Percentiles rank a stretch among this genome's conserved stretches.
Evolutionary conservation across 192 early-diverging fungal species (phyloP).

Genomic region (Linnemannia elongata): DNA sequence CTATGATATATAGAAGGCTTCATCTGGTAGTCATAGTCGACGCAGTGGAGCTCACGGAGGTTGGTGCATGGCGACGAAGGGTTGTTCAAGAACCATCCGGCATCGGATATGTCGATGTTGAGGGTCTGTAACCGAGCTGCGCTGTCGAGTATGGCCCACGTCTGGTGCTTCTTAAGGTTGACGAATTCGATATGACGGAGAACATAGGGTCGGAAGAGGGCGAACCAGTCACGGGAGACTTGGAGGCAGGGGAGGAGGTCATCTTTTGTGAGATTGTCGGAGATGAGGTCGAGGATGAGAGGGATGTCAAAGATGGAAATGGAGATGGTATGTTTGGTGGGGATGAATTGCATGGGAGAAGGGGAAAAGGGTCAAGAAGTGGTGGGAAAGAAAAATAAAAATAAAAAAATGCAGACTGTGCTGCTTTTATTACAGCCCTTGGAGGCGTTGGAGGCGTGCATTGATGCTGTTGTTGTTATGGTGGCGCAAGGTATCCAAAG

Average conservation of each 20-base stretch:
- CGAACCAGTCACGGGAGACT: neutral
- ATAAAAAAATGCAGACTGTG: too few relatives aligned
- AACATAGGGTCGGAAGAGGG: neutral
- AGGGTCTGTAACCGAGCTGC: neutral
- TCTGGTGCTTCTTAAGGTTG: constrained; percentile 3
- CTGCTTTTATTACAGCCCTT: too few relatives aligned
- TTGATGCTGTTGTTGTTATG: too few relatives aligned
- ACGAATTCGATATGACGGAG: neutral
- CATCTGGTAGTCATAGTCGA: neutral
- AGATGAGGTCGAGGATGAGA: neutral
- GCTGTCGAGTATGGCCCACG: neutral
- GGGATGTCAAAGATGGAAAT: neutral
- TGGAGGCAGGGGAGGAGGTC: neutral
- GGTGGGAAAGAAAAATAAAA: neutral
- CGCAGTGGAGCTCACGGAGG: neutral
- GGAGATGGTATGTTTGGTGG: neutral
- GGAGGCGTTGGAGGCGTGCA: too few relatives aligned
- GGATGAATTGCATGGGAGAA: neutral
- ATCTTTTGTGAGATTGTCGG: neutral
- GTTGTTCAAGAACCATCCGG: neutral
- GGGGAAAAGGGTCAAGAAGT: neutral
- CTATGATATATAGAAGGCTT: neutral
- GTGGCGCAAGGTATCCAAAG: too few relatives aligned
- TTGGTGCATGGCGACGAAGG: neutral
- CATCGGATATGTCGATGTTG: neutral